phyloP scores from a whole-genome alignment of 202 grass and related monocot species.

The Setaria viridis region DNA sequence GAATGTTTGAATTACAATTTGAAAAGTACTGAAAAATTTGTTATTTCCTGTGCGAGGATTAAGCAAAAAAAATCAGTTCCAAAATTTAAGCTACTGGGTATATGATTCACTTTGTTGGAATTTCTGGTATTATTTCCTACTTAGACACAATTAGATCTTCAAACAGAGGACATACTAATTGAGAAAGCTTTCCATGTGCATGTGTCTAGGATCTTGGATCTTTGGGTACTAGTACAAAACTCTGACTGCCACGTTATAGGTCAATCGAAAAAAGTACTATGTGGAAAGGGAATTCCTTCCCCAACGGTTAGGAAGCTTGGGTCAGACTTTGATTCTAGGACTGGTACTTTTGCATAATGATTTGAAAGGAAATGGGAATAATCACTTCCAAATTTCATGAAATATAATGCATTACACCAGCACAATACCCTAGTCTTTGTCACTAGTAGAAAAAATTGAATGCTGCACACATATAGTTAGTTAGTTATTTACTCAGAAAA shows the following conservation, averaged over 20 bases:
- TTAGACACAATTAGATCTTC: not conserved
- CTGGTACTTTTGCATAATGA: not conserved
- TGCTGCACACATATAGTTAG: not conserved
- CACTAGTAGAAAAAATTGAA: not conserved
- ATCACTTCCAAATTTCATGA: not conserved
- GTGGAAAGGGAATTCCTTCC: constrained; percentile 6
- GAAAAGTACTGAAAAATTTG: not conserved
- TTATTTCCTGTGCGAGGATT: not conserved
- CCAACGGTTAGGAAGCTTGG: not conserved
- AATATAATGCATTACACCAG: not conserved
- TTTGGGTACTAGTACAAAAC: not conserved
- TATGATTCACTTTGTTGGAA: not conserved
- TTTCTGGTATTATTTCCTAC: not conserved
- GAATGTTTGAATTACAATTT: not conserved
- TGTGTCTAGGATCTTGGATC: constrained; percentile 5
- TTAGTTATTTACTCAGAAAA: not conserved
- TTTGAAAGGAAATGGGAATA: not conserved
- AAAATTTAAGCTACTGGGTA: not conserved
- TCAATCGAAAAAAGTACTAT: not conserved
- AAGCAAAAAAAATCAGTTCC: not conserved
- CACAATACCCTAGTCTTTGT: too few species aligned
- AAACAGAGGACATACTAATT: not conserved
- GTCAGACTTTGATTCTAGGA: not conserved
- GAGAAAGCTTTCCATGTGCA: not conserved
- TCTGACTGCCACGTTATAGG: not conserved